Evolutionary conservation across 1,139 yeast genomes (phyloP), one percentile per base, ranked within the genome.

Genomic region (Yarrowia galli): DNA sequence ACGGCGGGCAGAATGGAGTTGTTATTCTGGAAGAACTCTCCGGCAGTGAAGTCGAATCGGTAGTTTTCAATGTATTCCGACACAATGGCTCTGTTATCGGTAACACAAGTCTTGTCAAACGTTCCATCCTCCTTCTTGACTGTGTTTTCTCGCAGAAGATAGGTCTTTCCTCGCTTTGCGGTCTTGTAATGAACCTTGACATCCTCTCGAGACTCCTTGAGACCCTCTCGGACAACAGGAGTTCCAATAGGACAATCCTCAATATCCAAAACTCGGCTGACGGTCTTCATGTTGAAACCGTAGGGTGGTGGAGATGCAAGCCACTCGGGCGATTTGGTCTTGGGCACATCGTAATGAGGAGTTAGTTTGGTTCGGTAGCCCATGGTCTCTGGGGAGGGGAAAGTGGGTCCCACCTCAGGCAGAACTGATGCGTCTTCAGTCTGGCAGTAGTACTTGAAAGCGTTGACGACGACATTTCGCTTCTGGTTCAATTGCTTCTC

Each of bases 221-320:
- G 81, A 0, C 97, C 98, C 61, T 80, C 76, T 76, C 93, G 91
- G 43, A 95, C 83, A 43, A 90, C 86, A 1, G 81, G 80, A 0
- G 99, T 95, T 7, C 97, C 99, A 72, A 95, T 92, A 8, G 88
- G 81, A 78, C 99, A 95, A 72, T 92, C 97, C 76, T 95, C 99
- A 71, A 95, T 93, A 77, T 95, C 99, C 71, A 95, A 80, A 87
- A 93, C 72, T 77, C 81, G 38, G 88, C 95, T 80, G 85, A 88
- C 65, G 87, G 98, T 81, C 86, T 90, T 71, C 68, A 90, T 84
- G 10, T 97, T 97, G 80, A 93, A 95, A 0, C 99, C 99, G 68
- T 95, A 82, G 22, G 90, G 86, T 23, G 98, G 97, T 60, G 85
- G 79, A 46, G 77, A 76, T 43, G 81, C 75, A 67, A 78, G 71